Conservation (phyloP, 495 filamentous ascomycete genomes). For the Neohortaea acidophila region DNA sequence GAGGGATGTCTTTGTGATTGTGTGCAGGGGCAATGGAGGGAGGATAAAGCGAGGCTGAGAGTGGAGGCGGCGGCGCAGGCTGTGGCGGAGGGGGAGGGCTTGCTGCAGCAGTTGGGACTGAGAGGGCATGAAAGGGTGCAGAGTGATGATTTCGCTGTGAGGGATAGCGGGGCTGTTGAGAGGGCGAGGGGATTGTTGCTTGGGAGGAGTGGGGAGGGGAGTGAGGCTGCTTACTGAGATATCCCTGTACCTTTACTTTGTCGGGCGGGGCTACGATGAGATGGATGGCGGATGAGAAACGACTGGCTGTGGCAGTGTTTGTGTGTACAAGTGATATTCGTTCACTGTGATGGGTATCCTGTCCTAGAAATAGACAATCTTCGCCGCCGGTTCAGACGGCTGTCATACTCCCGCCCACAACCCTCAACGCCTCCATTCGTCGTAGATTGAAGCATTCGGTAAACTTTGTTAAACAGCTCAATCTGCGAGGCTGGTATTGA, state of each 20-base stretch:
- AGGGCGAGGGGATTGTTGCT: constrained; percentile 3
- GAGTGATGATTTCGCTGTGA: constrained; percentile 9
- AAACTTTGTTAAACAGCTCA: too few relatives aligned
- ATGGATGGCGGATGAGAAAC: too few relatives aligned
- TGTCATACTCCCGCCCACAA: too few relatives aligned
- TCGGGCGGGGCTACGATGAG: too few relatives aligned
- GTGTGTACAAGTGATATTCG: too few relatives aligned
- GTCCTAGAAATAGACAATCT: too few relatives aligned
- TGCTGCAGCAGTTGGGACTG: neutral
- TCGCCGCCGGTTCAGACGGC: too few relatives aligned
- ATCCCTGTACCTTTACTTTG: neutral
- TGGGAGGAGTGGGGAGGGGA: neutral
- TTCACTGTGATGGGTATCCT: too few relatives aligned
- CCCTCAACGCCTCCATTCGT: too few relatives aligned
- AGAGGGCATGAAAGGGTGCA: neutral
- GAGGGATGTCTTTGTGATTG: constrained; percentile 27
- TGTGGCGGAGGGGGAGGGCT: constrained; percentile 10
- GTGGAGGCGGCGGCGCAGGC: constrained; percentile 12
- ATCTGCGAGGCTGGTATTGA: too few relatives aligned
- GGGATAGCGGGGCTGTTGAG: constrained; percentile 13
- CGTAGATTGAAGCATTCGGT: neutral
- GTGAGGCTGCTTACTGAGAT: neutral
- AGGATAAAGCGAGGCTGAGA: constrained; percentile 11
- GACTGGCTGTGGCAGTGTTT: too few relatives aligned
- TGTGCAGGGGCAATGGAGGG: constrained; percentile 16